These are phyloP conservation scores for Pseudonitzschia pungens DNA, from an alignment of 108 stramenopile genomes.

Conservation along the genomic window DNA sequence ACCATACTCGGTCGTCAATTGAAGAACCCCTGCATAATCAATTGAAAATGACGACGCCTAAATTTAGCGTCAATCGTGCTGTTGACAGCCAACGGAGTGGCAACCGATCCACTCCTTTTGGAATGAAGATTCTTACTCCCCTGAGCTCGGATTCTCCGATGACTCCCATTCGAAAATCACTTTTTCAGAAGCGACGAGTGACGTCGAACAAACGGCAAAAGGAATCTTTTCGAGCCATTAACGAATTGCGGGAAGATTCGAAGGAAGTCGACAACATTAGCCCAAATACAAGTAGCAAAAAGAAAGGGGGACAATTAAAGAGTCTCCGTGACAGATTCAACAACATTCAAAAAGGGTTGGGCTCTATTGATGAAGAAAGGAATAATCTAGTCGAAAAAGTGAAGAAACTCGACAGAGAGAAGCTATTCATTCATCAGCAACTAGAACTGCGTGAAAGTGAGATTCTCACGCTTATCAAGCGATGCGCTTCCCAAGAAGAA, in stretches of 20 bases:
- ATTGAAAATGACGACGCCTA: conserved; percentile 1
- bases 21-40: neutral
- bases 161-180: conserved; percentile 21
- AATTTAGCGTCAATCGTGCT: neutral
- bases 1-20: too few species aligned
- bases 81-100: neutral
- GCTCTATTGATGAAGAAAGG: conserved; percentile 45
- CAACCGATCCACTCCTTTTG: conserved; percentile 14
- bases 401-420: conserved; percentile 40
- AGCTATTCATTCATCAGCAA: conserved; percentile 34
- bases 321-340: conserved; percentile 37
- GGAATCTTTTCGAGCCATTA: neutral
- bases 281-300: conserved; percentile 2
- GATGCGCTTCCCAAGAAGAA: conserved; percentile 47
- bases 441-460: conserved; percentile 43
- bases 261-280: neutral
- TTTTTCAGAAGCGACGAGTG: conserved; percentile 17
- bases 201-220: conserved; percentile 14
- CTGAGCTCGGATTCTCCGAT: conserved; percentile 17
- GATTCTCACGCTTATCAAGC: conserved; percentile 38
- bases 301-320: conserved; percentile 25
- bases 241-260: conserved; percentile 1
- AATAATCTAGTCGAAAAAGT: conserved; percentile 21
- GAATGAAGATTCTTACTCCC: conserved; percentile 28
- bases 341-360: conserved; percentile 35